A percentile compares a stretch with the other conserved stretches of the same genome.
Conservation (phyloP, 148 eudicot species). For the Silene latifolia region DNA sequence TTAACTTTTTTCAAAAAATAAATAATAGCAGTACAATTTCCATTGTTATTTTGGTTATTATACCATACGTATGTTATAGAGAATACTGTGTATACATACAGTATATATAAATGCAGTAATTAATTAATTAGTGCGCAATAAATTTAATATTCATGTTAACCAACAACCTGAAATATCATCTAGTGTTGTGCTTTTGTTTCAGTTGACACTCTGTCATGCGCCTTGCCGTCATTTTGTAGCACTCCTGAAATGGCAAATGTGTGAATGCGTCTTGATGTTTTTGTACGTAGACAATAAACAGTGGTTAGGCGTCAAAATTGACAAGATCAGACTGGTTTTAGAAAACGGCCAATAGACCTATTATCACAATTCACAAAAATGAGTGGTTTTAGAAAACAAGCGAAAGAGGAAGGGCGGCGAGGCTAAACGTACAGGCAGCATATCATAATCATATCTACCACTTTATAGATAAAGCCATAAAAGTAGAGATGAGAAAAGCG, state of each 20-base stretch:
- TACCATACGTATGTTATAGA: not conserved
- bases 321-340: too few relatives aligned
- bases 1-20: not conserved
- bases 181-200: too few relatives aligned
- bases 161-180: not conserved
- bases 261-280: too few relatives aligned
- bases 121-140: not conserved
- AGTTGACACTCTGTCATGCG: too few relatives aligned
- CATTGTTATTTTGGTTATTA: not conserved
- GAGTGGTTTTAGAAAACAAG: too few relatives aligned
- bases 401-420: too few relatives aligned
- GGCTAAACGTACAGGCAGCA: not conserved
- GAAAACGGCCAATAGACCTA: too few relatives aligned
- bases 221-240: too few relatives aligned
- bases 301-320: too few relatives aligned
- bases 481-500: not conserved
- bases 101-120: not conserved
- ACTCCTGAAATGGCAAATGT: too few relatives aligned
- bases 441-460: not conserved
- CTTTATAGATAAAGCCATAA: not conserved
- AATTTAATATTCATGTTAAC: not conserved
- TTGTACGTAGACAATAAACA: too few relatives aligned
- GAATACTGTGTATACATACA: slow-evolving; percentile 10
- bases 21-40: not conserved
- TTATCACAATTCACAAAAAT: too few relatives aligned